Evolutionary conservation across 108 stramenopile species (phyloP).

Genomic region (Halocafeteria seosinensis): DNA sequence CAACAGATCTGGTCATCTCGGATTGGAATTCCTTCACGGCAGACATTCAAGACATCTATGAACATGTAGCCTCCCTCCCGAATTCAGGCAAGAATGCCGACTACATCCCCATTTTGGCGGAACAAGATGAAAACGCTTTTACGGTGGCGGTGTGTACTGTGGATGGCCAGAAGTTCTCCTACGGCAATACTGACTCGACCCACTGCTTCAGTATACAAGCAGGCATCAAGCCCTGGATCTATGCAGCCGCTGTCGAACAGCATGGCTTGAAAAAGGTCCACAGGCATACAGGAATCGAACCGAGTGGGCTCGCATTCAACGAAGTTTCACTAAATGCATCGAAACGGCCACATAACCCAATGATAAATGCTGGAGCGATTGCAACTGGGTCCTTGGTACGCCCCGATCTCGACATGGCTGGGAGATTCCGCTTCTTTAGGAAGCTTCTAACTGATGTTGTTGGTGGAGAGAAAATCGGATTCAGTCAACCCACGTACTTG

Average conservation of each 20-base stretch:
- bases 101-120: constrained; percentile 27
- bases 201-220: constrained; percentile 16
- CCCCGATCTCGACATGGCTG: constrained; percentile 3
- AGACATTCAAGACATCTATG: too few relatives aligned
- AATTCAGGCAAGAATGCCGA: constrained; percentile 3
- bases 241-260: constrained; percentile 12
- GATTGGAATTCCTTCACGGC: too few relatives aligned
- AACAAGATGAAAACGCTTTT: constrained; percentile 20
- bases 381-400: constrained; percentile 13
- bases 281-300: constrained; percentile 21
- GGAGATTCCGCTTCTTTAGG: constrained; percentile 10
- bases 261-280: constrained; percentile 18
- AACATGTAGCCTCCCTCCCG: too few relatives aligned
- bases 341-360: constrained; percentile 24
- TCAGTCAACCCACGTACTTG: constrained; percentile 23
- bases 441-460: constrained; percentile 13
- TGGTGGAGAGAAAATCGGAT: constrained; percentile 17
- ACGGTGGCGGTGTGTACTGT: constrained; percentile 18
- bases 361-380: constrained; percentile 31
- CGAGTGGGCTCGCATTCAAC: constrained; percentile 28
- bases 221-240: constrained; percentile 23
- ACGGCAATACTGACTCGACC: constrained; percentile 11
- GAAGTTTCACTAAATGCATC: constrained; percentile 19
- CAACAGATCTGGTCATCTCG: too few relatives aligned
- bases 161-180: constrained; percentile 19